These are phyloP conservation scores for Periconia sp. DNA, from an alignment of 2,329 filamentous ascomycete genomes.

Conservation along the genomic window DNA sequence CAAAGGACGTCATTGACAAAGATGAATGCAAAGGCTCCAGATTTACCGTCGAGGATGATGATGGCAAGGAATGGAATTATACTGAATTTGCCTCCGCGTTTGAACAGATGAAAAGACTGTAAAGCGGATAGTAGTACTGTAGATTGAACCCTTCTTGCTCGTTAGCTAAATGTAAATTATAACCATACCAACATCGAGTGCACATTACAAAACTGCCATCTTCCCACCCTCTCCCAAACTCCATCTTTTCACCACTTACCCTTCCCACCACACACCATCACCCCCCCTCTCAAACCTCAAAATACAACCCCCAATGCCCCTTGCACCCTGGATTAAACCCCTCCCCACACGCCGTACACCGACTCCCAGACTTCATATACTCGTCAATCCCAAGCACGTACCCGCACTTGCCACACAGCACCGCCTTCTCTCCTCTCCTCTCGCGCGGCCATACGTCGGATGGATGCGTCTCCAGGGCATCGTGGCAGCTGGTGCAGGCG, in stretches of 20 bases:
- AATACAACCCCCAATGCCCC: slow-evolving; percentile 38
- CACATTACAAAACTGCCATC: too few relatives aligned
- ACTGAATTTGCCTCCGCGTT: slow-evolving; percentile 23
- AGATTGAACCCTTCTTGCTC: not conserved
- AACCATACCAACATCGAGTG: too few relatives aligned
- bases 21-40: slow-evolving; percentile 20
- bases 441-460: slow-evolving; percentile 24
- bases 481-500: slow-evolving; percentile 40
- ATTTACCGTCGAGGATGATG: slow-evolving; percentile 23
- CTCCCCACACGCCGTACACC: slow-evolving; percentile 26
- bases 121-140: not conserved
- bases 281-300: slow-evolving; percentile 19
- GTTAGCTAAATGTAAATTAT: not conserved
- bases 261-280: not conserved
- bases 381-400: slow-evolving; percentile 28
- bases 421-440: slow-evolving; percentile 21
- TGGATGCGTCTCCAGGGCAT: slow-evolving; percentile 27
- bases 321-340: slow-evolving; percentile 41
- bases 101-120: not conserved
- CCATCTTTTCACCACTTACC: too few relatives aligned
- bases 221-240: too few relatives aligned
- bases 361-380: slow-evolving; percentile 33
- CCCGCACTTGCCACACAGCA: slow-evolving; percentile 36
- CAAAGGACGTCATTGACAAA: slow-evolving; percentile 4
- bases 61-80: slow-evolving; percentile 28